Percentiles rank a stretch among this genome's conserved stretches.
Conservation (phyloP, 2,329 filamentous ascomycete species). For the Penicillium digitatum region DNA sequence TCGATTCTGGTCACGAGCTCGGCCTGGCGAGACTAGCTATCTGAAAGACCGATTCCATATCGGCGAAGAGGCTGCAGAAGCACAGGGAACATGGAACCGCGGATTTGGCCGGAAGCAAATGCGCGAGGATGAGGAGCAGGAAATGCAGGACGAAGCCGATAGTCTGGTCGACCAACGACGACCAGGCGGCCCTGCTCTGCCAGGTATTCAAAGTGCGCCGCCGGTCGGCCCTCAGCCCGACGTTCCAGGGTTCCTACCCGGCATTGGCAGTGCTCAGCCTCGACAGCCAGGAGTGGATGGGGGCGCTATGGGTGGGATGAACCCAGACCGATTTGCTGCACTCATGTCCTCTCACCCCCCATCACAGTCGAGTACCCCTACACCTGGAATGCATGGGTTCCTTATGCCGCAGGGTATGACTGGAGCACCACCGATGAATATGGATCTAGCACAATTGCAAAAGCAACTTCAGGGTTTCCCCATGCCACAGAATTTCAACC, state of each 20-base stretch:
- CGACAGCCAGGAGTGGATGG: conserved; percentile 31
- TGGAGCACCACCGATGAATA: conserved; percentile 45
- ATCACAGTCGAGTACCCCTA: conserved; percentile 26
- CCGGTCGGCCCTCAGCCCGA: conserved; percentile 35
- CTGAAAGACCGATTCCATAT: conserved; percentile 93
- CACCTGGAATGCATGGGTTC: conserved; percentile 37
- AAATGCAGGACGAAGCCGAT: conserved; percentile 88
- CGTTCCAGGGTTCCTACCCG: conserved; percentile 45
- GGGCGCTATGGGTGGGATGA: conserved; percentile 47
- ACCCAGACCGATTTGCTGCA: conserved; percentile 41
- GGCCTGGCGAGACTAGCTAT: conserved; percentile 81
- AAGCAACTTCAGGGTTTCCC: conserved; percentile 39
- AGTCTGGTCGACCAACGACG: conserved; percentile 88
- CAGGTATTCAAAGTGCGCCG: conserved; percentile 55
- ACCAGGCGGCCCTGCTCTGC: conserved; percentile 56
- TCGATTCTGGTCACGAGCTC: conserved; percentile 88
- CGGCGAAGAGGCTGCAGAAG: conserved; percentile 86
- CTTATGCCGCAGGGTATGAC: conserved; percentile 45
- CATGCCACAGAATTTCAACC: conserved; percentile 35
- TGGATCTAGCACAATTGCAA: conserved; percentile 37
- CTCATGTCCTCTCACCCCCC: conserved; percentile 47
- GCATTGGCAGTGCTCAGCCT: conserved; percentile 46
- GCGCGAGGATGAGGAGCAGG: conserved; percentile 89
- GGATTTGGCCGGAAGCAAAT: conserved; percentile 72
- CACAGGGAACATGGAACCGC: conserved; percentile 89